Conservation (phyloP, 164 flowering plant species). For the Vitis rotundifolia region DNA sequence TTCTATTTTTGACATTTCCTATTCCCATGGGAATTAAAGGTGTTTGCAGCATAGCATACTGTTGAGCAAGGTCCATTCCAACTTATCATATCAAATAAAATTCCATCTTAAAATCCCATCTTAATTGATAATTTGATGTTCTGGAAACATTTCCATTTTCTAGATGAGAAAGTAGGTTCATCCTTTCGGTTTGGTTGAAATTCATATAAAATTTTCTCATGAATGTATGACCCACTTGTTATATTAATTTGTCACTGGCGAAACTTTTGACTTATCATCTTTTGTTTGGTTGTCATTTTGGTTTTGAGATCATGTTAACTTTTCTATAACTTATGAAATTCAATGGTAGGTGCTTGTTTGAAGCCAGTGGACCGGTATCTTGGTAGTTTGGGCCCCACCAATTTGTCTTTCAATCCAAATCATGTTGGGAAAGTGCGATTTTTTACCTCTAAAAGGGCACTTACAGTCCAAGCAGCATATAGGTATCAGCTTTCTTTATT, state of each 20-base stretch:
- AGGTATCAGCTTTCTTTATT: conserved; percentile 30
- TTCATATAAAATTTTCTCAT: no score
- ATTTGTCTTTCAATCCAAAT: conserved; percentile 32
- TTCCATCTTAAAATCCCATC: neutral
- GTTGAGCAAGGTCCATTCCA: neutral
- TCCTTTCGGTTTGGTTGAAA: no score
- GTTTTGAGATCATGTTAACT: no score
- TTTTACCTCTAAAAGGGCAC: conserved; percentile 30
- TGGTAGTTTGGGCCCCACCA: conserved; percentile 24
- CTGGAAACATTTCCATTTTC: neutral
- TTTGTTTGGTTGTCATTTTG: no score
- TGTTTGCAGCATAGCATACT: neutral
- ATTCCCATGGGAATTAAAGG: neutral
- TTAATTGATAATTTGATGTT: neutral
- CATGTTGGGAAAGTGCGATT: conserved; percentile 19
- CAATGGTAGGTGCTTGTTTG: conserved; percentile 34
- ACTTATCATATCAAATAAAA: neutral
- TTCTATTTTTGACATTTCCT: neutral
- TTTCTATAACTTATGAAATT: neutral
- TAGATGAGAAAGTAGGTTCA: neutral
- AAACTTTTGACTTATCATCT: neutral
- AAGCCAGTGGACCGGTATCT: conserved; percentile 37
- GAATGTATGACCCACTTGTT: no score
- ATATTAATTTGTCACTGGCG: no score
- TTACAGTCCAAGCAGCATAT: conserved; percentile 52